Evolutionary conservation across 2,329 filamentous ascomycete genomes (phyloP).

Genomic region (Fusarium dlaminii): DNA sequence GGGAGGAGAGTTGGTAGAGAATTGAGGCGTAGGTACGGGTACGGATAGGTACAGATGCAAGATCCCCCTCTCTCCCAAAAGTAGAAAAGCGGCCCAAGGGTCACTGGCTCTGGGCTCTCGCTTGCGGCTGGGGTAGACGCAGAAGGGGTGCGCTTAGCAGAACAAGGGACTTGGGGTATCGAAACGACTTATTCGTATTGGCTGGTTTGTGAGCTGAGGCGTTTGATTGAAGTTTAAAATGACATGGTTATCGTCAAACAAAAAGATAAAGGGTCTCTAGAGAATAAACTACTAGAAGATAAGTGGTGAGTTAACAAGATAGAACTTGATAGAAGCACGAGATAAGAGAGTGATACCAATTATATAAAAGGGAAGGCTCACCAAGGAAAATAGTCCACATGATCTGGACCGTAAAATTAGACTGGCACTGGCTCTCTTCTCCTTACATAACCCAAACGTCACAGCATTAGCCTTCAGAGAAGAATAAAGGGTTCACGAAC

Average conservation of each 20-base stretch:
- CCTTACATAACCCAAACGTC: constrained; percentile 21
- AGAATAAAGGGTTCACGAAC: background rate
- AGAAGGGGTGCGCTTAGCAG: constrained; percentile 37
- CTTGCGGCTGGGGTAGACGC: constrained; percentile 13
- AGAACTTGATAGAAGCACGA: background rate
- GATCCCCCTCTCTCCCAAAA: constrained; percentile 33
- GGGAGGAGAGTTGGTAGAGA: constrained; percentile 21
- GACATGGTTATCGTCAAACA: constrained; percentile 10
- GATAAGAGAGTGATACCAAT: constrained; percentile 9
- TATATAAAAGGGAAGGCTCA: constrained; percentile 5
- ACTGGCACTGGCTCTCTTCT: background rate
- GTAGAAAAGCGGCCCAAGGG: constrained; percentile 31
- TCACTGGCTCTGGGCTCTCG: constrained; percentile 15
- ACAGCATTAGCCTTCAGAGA: constrained; percentile 2
- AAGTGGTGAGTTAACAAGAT: background rate
- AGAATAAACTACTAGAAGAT: background rate
- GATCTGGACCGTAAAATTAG: constrained; percentile 18
- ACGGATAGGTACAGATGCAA: constrained; percentile 31
- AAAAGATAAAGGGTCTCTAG: background rate
- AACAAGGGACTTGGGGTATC: constrained; percentile 29
- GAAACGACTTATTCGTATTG: constrained; percentile 30
- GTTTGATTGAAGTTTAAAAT: constrained; percentile 22
- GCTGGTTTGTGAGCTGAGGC: constrained; percentile 18
- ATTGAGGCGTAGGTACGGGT: constrained; percentile 25
- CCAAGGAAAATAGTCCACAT: constrained; percentile 20